Conservation (phyloP, 352 stramenopile species). For the Elongisporangium anandrum region DNA sequence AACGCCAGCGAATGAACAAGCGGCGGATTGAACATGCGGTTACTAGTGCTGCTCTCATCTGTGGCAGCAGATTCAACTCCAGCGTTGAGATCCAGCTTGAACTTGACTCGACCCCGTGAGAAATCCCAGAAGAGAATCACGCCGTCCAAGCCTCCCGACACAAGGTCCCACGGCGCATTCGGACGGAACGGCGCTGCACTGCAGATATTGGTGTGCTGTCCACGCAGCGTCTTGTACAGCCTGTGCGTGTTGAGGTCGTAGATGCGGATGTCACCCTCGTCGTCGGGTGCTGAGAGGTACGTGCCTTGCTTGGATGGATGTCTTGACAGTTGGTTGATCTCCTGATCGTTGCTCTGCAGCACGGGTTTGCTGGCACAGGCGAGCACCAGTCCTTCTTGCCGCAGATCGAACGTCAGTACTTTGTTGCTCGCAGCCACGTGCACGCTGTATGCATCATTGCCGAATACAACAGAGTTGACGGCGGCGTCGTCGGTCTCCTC, state of each 20-base stretch:
- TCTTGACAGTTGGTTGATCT: slow-evolving; percentile 60
- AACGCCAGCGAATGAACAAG: slow-evolving; percentile 69
- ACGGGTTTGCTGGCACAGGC: slow-evolving; percentile 44
- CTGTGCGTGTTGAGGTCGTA: slow-evolving; percentile 53
- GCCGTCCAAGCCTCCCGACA: slow-evolving; percentile 68
- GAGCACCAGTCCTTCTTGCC: slow-evolving; percentile 49
- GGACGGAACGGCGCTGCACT: slow-evolving; percentile 62
- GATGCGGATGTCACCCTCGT: slow-evolving; percentile 64
- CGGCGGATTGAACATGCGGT: slow-evolving; percentile 66
- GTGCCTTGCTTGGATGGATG: slow-evolving; percentile 43
- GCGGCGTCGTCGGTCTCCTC: slow-evolving; percentile 30
- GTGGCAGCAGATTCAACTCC: slow-evolving; percentile 12
- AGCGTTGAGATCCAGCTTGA: slow-evolving; percentile 62
- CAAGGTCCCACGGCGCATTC: slow-evolving; percentile 67
- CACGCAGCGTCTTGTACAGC: slow-evolving; percentile 61
- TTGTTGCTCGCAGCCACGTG: slow-evolving; percentile 59
- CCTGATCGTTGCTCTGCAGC: slow-evolving; percentile 60
- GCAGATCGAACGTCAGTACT: slow-evolving; percentile 67
- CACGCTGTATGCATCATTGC: slow-evolving; percentile 26
- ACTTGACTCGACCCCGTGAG: slow-evolving; percentile 59
- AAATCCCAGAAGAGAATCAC: slow-evolving; percentile 77
- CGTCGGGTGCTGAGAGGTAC: slow-evolving; percentile 60
- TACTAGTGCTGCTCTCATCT: slow-evolving; percentile 1
- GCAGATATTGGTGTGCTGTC: slow-evolving; percentile 69
- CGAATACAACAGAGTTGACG: slow-evolving; percentile 68